Evolutionary conservation across 495 filamentous ascomycete genomes (phyloP), one percentile per base, ranked within the genome.

Genomic region (Pseudotulostoma volvatum): DNA sequence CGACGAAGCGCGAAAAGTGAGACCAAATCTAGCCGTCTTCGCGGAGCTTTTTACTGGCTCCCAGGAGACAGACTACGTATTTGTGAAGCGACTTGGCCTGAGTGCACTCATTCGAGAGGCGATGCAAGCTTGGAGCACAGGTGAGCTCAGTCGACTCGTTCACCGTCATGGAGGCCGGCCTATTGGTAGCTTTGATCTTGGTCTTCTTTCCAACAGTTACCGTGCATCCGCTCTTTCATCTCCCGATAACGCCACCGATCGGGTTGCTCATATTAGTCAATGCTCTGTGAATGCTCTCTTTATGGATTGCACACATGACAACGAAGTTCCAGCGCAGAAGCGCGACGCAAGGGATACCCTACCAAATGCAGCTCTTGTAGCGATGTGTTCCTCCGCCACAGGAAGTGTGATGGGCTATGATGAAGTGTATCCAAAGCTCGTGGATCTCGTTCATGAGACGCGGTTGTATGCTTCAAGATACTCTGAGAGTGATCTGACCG

Each of bases 231-330:
- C 56, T 4, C 58, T 57, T 20, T 49, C 53, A 0, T 53, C 51
- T 18, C 51, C 45, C 42, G 69, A 71, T 21, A 50, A 51, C 14
- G 47, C 49, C 2, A 53, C 63, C 20, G 77, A 85, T 50, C 66
- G 73, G 18, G 68, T 87, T 31, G 77, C 75, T 33, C 74, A 66
- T 36, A 84, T 95, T 53, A 81, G 78, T 25, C 73, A 76, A 16
- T 79, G 74, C 8, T 83, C 85, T 0, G 82, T 94, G 0, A 86
- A 93, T 36, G 92, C 90, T 2, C 64, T 99, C 1, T 96, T 99
- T 57, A 94, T 94, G 84, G 92, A 99, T 51, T 99, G 92, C 54
- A 99, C 92, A 1, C 92, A 99, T 55, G 92, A 99, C 59, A 99
- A 99, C 50, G 90, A 96, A 57, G 74, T 83, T 5, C 92, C 92